Conservation (phyloP, 2,329 filamentous ascomycete species). For the Colletotrichum endophyticum region DNA sequence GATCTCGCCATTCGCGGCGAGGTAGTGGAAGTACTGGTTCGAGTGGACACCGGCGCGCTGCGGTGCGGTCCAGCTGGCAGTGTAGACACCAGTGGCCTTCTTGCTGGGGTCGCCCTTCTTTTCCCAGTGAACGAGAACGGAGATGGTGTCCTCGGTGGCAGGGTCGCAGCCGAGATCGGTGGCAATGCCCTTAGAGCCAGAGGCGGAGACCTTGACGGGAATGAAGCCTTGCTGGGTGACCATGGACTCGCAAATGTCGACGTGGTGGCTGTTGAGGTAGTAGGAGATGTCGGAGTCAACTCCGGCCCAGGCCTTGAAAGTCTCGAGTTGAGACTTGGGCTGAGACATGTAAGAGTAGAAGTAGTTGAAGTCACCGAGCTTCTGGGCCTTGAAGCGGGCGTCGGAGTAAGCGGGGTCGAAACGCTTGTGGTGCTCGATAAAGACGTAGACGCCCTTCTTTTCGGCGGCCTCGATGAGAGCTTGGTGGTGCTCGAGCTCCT, state of each 20-base stretch:
- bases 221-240: conserved; percentile 74
- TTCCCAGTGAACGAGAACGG: conserved; percentile 86
- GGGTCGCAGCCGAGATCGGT: conserved; percentile 78
- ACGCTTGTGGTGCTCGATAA: conserved; percentile 95
- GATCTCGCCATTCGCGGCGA: conserved; percentile 83
- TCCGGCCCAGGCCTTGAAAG: conserved; percentile 93
- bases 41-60: conserved; percentile 94
- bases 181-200: conserved; percentile 79
- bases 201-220: conserved; percentile 80
- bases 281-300: conserved; percentile 93
- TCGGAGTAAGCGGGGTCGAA: conserved; percentile 94
- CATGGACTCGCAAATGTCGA: conserved; percentile 94
- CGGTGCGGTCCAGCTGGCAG: conserved; percentile 92
- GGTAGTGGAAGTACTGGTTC: conserved; percentile 97
- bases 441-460: conserved; percentile 84
- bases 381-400: conserved; percentile 76
- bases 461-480: conserved; percentile 74
- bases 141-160: conserved; percentile 92
- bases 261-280: conserved; percentile 94
- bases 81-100: conserved; percentile 87
- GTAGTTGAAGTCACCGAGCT: conserved; percentile 94
- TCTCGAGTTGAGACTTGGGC: conserved; percentile 89
- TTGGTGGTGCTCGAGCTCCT: conserved; percentile 81
- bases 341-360: conserved; percentile 98
- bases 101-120: conserved; percentile 72